phyloP scores from a whole-genome alignment of 2,329 filamentous ascomycete genomes.

The Phyllosticta citriasiana region DNA sequence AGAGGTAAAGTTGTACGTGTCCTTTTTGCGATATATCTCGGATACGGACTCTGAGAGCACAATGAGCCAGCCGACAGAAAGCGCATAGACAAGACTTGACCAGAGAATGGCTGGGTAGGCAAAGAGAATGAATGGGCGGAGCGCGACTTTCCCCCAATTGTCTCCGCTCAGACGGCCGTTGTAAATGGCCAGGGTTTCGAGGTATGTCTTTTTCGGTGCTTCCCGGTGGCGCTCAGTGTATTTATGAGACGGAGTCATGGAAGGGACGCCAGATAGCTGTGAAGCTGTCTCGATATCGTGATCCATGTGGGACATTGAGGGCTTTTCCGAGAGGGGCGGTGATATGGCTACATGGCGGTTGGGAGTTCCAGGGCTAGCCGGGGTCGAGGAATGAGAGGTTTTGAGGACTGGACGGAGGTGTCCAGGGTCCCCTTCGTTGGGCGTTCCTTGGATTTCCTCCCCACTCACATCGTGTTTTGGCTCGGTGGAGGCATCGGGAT shows the following conservation, averaged over 20 bases:
- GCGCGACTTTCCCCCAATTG: conserved; percentile 66
- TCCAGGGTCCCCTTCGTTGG: neutral
- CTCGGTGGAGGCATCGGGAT: neutral
- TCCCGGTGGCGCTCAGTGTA: conserved; percentile 66
- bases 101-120: conserved; percentile 83
- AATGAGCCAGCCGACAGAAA: conserved; percentile 91
- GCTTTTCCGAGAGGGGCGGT: neutral
- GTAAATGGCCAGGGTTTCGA: conserved; percentile 64
- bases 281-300: neutral
- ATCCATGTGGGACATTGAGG: conserved; percentile 1
- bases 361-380: neutral
- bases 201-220: conserved; percentile 59
- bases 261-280: neutral
- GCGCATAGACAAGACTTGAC: conserved; percentile 74
- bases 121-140: conserved; percentile 76
- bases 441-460: neutral
- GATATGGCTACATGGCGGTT: conserved; percentile 1
- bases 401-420: conserved; percentile 2
- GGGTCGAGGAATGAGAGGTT: neutral
- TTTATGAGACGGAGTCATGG: neutral
- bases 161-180: conserved; percentile 71
- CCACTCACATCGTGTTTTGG: neutral
- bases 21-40: conserved; percentile 60
- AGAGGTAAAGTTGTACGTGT: conserved; percentile 69
- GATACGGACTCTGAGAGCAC: conserved; percentile 83